These are phyloP conservation scores for Eimeria mitis DNA, from an alignment of 169 alveolate species.

Conservation along the genomic window DNA sequence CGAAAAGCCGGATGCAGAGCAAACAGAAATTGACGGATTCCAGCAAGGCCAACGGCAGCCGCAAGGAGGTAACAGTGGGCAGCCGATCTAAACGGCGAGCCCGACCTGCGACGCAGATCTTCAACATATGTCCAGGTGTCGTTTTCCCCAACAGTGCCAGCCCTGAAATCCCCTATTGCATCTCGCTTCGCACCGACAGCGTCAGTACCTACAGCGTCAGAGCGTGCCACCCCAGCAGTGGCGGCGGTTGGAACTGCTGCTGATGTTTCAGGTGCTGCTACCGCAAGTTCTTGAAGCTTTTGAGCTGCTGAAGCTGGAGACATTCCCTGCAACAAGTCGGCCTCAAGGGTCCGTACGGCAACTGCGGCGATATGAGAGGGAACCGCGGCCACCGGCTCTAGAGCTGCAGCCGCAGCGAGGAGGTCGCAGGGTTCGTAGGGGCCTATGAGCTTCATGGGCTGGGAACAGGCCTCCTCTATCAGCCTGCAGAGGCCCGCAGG, in stretches of 20 bases:
- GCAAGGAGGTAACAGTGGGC: constrained; percentile 26
- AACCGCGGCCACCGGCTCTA: constrained; percentile 40
- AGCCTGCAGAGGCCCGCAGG: constrained; percentile 47
- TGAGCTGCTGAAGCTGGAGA: background rate
- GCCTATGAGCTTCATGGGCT: constrained; percentile 11
- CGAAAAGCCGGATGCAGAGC: constrained; percentile 30
- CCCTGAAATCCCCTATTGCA: background rate
- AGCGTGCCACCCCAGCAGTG: background rate
- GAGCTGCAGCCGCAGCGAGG: constrained; percentile 27
- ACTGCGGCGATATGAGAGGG: constrained; percentile 21
- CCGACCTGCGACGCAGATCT: background rate
- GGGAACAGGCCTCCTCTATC: constrained; percentile 38
- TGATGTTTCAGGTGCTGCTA: background rate
- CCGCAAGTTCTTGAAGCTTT: background rate
- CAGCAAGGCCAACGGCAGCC: constrained; percentile 52
- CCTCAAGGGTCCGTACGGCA: constrained; percentile 2
- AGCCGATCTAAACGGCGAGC: constrained; percentile 26
- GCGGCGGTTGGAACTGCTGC: background rate
- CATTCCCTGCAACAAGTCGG: constrained; percentile 4
- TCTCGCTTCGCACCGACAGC: background rate
- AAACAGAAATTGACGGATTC: constrained; percentile 1
- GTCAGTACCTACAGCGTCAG: constrained; percentile 10
- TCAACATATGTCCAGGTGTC: background rate
- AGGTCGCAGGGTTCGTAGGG: constrained; percentile 61
- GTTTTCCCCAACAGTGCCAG: background rate